Evolutionary conservation across 352 stramenopile species (phyloP), one percentile per base, ranked within the genome.

Genomic region (Phytophthora hibernalis): DNA sequence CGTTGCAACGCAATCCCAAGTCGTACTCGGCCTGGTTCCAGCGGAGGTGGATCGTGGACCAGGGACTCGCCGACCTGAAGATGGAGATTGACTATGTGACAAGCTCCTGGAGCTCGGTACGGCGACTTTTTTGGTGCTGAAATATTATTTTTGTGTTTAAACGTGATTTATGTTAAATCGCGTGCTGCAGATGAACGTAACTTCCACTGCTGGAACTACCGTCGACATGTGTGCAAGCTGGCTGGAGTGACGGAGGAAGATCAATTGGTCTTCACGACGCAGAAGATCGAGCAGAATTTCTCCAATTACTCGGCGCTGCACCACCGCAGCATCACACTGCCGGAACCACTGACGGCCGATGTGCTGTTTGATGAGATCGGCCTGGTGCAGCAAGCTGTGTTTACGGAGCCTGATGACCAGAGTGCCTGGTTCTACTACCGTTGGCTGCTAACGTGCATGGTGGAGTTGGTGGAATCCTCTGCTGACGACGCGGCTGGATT

Each of bases 201-300:
- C 68, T 99, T 99, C 72, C 98, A 99, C 74, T 99, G 97, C 75
- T 99, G 97, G 97, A 99, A 99, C 72, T 99, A 99, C 76, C 95
- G 86, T 22, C 84, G 83, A 31, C 77, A 92, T 66, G 81, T 95
- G 20, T 86, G 83, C 54, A 77, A 82, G 20, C 65, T 89, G 48
- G 79, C 81, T 9, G 76, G 76, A 18, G 58, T 86, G 2, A 70
- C 76, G 0, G 54, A 72, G 16, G 73, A 94, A 7, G 74, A 96
- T 20, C 92, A 99, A 65, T 85, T 98, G 47, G 89, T 90, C 24
- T 99, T 99, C 72, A 98, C 97, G 12, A 93, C 80, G n/a, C 65
- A 87, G 26, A 98, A 98, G 68, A 99, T 99, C 52, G 77, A 98
- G 72, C 83, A 98, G 47, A 99, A 99, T 63, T 99, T 99, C 64